Evolutionary conservation across 192 early-diverging fungal genomes (phyloP), one percentile per base, ranked within the genome.

Genomic region (Backusella mclennaniae): DNA sequence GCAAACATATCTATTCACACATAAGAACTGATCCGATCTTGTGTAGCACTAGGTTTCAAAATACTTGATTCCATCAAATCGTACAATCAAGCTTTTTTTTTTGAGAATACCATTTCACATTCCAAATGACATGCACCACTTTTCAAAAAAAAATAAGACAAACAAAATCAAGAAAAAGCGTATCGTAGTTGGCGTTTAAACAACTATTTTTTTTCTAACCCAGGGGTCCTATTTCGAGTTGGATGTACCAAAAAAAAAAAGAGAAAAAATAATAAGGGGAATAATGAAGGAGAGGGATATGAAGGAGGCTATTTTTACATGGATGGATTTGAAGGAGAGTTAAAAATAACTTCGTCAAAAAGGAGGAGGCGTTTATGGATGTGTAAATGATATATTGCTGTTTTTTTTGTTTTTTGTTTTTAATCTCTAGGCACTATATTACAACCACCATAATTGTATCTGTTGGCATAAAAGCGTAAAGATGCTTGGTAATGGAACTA

Each of bases 401-500:
- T n/a, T 21, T 2, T 2, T 73, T 66, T 66, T 59, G 66, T 69
- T 49, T 73, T 63, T 15, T 19, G 7, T 44, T 67, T 67, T 38
- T 41, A 70, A 77, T 82, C 71, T 56, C n/a, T 63, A 36, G 44
- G 35, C 44, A 44, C 11, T 52, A 41, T 4, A 49, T 67, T 19
- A 67, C 87, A 89, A 21, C 85, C 84, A 78, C 85, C 84, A 78
- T 88, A 88, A 39, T 83, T 79, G 31, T 85, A 86, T 53, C 88
- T 78, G 29, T 83, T 69, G n/a, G 81, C 81, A 82, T 87, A 87
- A 76, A 90, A 90, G 35, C 83, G 75, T 9, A 90, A 39, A 1
- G 85, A 81, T 8, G 90, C 90, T 69, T 78, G 77, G 72, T 91
- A 91, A 77, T 91, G 90, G 67, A 86, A 87, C 76, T 80, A 69